These are phyloP conservation scores for Lippia alba DNA, from an alignment of 305 asterid species.

Conservation along the genomic window DNA sequence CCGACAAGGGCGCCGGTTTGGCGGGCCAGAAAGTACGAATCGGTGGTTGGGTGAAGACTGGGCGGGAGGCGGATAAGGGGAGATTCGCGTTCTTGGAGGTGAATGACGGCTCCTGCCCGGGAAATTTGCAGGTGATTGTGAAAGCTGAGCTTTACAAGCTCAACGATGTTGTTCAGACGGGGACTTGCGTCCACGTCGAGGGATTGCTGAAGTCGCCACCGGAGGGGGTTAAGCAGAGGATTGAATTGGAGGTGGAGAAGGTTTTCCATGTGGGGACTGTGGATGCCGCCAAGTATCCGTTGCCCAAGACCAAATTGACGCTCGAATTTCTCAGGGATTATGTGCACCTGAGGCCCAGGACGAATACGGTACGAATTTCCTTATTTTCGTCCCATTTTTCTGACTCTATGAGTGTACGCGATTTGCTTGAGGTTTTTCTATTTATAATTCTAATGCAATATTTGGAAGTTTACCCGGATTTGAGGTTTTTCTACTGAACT, in stretches of 20 bases:
- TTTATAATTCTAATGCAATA: neutral
- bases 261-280: conserved; percentile 78
- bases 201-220: conserved; percentile 83
- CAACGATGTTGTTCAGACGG: conserved; percentile 73
- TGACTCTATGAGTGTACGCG: too few species aligned
- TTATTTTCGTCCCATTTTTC: neutral
- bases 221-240: conserved; percentile 70
- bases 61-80: conserved; percentile 87
- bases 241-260: conserved; percentile 70
- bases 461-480: neutral
- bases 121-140: conserved; percentile 83
- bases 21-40: conserved; percentile 66
- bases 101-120: conserved; percentile 88
- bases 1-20: conserved; percentile 81
- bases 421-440: neutral
- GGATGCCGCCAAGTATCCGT: conserved; percentile 83
- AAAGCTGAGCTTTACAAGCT: conserved; percentile 60
- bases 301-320: conserved; percentile 79
- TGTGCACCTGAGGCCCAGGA: conserved; percentile 88
- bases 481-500: neutral
- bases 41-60: conserved; percentile 96
- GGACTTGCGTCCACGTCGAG: conserved; percentile 79
- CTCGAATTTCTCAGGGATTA: conserved; percentile 81
- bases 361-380: conserved; percentile 60
- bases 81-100: conserved; percentile 79